phyloP scores from a whole-genome alignment of 306 rosid genomes.

The Nissolia schottii region DNA sequence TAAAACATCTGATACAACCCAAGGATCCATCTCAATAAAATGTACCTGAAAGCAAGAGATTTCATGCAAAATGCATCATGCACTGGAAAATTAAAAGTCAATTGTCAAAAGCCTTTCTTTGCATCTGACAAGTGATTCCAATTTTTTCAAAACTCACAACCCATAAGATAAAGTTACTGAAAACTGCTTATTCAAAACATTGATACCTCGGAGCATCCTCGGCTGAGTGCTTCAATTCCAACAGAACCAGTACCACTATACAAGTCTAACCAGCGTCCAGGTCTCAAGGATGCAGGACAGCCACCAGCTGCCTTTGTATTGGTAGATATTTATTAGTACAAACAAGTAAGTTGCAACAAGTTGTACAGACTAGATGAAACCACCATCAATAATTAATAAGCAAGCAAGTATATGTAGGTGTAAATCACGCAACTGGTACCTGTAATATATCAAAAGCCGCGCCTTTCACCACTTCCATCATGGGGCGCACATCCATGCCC shows the following conservation, averaged over 20 bases:
- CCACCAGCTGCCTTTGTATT: constrained; percentile 84
- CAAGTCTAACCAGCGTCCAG: constrained; percentile 98
- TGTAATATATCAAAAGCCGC: constrained; percentile 92
- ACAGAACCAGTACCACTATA: constrained; percentile 98
- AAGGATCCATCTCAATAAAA: constrained; percentile 97
- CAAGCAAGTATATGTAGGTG: not conserved
- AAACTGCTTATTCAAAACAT: constrained; percentile 21
- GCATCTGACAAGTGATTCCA: not conserved
- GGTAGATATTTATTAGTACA: constrained; percentile 10
- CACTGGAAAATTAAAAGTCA: not conserved
- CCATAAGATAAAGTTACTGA: not conserved
- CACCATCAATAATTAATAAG: not conserved
- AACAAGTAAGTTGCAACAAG: not conserved
- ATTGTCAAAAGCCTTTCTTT: not conserved
- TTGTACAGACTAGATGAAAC: constrained; percentile 2
- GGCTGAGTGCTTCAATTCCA: constrained; percentile 94
- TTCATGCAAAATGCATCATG: not conserved
- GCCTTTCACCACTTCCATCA: constrained; percentile 99
- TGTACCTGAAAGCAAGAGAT: constrained; percentile 62
- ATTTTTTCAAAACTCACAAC: not conserved
- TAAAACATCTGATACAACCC: constrained; percentile 87
- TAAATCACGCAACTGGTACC: constrained; percentile 37
- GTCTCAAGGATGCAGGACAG: constrained; percentile 79
- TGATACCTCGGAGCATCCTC: constrained; percentile 92
- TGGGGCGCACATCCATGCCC: constrained; percentile 97